Conservation (phyloP, 371 early-diverging fungal species). For the Dinochytrium kinnereticum region DNA sequence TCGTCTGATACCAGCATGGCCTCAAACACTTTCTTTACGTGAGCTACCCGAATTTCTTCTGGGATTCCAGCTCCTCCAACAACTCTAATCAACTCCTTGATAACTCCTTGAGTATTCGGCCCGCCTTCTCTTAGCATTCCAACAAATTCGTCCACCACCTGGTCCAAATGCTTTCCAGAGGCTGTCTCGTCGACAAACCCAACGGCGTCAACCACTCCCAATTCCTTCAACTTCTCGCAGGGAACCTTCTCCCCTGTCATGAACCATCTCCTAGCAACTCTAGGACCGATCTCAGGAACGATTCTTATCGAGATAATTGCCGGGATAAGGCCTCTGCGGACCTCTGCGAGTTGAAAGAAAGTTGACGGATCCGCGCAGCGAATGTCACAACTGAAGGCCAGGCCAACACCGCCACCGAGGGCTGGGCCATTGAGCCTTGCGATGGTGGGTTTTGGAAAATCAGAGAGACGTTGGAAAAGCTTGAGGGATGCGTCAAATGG, state of each 20-base stretch:
- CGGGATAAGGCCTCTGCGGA: constrained; percentile 71
- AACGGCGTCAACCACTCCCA: constrained; percentile 48
- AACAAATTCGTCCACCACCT: constrained; percentile 47
- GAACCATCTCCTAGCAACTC: constrained; percentile 65
- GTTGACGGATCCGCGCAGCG: constrained; percentile 56
- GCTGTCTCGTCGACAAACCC: not conserved
- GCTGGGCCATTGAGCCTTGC: constrained; percentile 74
- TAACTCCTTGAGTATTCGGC: constrained; percentile 62
- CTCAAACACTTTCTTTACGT: constrained; percentile 58
- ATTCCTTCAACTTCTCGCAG: constrained; percentile 47
- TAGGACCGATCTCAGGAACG: constrained; percentile 65
- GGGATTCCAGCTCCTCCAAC: constrained; percentile 52
- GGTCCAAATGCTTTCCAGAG: constrained; percentile 23
- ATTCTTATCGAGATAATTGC: constrained; percentile 74
- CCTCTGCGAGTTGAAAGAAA: constrained; percentile 70
- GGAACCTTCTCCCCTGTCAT: constrained; percentile 66
- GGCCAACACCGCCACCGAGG: constrained; percentile 74
- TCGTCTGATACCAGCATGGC: constrained; percentile 72
- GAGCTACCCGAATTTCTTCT: constrained; percentile 33
- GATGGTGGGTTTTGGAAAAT: constrained; percentile 67
- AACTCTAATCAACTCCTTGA: constrained; percentile 56
- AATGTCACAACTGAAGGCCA: constrained; percentile 70
- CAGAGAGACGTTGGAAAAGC: constrained; percentile 47
- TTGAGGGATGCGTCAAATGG: constrained; percentile 46
- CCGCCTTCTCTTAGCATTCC: constrained; percentile 56